These are phyloP conservation scores for Daldinia loculata DNA, from an alignment of 495 filamentous ascomycete species.

Conservation along the genomic window DNA sequence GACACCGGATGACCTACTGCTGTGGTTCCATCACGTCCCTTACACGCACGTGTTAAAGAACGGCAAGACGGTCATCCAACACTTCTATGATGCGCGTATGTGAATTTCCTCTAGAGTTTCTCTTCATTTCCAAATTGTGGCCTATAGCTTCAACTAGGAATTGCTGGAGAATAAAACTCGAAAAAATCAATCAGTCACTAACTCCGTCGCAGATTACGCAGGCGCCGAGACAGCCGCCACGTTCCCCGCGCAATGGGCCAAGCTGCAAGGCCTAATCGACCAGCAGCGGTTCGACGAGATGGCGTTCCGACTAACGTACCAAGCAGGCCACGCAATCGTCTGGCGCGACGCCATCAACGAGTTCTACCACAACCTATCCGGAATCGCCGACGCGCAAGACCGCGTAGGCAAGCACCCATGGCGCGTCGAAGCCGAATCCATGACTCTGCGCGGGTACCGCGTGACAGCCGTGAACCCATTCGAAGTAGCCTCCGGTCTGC, in stretches of 20 bases:
- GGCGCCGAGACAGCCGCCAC: conserved; percentile 68
- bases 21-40: conserved; percentile 81
- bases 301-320: conserved; percentile 65
- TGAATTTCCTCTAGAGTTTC: background rate
- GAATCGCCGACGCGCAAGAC: conserved; percentile 62
- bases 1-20: conserved; percentile 72
- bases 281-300: conserved; percentile 67
- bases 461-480: conserved; percentile 60
- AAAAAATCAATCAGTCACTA: background rate
- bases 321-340: conserved; percentile 73
- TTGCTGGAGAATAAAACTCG: background rate
- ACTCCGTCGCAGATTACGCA: conserved; percentile 57
- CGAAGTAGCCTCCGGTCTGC: conserved; percentile 61
- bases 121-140: background rate
- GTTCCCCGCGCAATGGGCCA: conserved; percentile 63
- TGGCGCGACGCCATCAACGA: conserved; percentile 72
- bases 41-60: conserved; percentile 71
- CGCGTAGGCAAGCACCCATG: conserved; percentile 67
- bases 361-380: conserved; percentile 68
- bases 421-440: conserved; percentile 71
- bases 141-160: no score
- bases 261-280: conserved; percentile 66
- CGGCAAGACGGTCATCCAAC: conserved; percentile 76
- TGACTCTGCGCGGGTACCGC: conserved; percentile 65
- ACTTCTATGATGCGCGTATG: conserved; percentile 72